A percentile compares a stretch with the other conserved stretches of the same genome.
phyloP scores from a whole-genome alignment of 1,139 yeast species.

The Blastobotrys arbuscula region DNA sequence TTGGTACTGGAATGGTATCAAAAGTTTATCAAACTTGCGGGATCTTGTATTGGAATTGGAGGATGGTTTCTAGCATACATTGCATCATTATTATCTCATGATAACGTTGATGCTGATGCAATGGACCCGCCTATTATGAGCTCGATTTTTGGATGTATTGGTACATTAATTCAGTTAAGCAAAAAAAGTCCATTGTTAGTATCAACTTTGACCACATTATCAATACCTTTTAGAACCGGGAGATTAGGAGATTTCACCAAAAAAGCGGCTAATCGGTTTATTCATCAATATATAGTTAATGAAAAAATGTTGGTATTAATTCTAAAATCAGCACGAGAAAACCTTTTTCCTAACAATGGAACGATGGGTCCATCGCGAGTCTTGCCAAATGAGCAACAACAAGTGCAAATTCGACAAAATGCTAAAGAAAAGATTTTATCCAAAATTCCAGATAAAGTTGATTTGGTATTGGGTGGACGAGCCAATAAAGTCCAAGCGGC shows the following conservation, averaged over 20 bases:
- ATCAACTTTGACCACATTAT: conserved; percentile 24
- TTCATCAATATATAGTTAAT: conserved; percentile 18
- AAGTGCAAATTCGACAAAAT: conserved; percentile 20
- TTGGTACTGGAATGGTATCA: conserved; percentile 18
- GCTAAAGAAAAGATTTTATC: conserved; percentile 20
- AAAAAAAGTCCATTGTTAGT: conserved; percentile 29
- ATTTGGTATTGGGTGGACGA: conserved; percentile 23
- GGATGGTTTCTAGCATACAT: conserved; percentile 23
- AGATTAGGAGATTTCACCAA: conserved; percentile 23
- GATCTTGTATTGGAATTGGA: conserved; percentile 16
- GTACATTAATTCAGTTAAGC: conserved; percentile 22
- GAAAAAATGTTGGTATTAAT: conserved; percentile 24
- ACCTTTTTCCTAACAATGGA: conserved; percentile 38
- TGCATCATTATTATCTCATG: conserved; percentile 15
- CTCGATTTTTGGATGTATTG: conserved; percentile 25
- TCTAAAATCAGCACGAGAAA: conserved; percentile 30
- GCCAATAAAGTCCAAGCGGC: conserved; percentile 30
- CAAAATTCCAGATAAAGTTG: conserved; percentile 15
- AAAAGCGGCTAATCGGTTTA: conserved; percentile 25
- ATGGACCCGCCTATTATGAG: conserved; percentile 19
- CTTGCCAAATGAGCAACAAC: conserved; percentile 28
- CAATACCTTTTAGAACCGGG: conserved; percentile 27
- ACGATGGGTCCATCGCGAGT: conserved; percentile 40
- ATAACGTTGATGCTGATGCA: conserved; percentile 10
- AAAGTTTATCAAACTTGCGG: conserved; percentile 15